phyloP scores from a whole-genome alignment of 2,329 filamentous ascomycete species.

The Chaetomiaceae sp. region DNA sequence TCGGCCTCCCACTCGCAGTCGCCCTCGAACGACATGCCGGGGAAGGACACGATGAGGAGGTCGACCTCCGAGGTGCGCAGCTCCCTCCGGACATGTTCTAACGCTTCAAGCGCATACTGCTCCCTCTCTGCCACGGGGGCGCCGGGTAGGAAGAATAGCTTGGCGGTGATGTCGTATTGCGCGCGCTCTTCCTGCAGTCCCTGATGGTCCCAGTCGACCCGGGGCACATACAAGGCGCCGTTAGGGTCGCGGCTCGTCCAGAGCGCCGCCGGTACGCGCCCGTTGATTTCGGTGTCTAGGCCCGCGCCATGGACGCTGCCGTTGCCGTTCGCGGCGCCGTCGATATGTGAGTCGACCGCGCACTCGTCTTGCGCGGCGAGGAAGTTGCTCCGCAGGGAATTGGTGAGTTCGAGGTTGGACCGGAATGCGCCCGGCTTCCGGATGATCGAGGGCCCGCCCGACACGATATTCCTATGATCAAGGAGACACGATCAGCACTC shows the following conservation, averaged over 20 bases:
- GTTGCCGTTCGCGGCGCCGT: constrained; percentile 24
- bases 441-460: constrained; percentile 74
- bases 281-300: constrained; percentile 23
- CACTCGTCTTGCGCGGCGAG: constrained; percentile 63
- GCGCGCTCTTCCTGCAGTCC: constrained; percentile 73
- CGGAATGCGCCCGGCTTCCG: constrained; percentile 70
- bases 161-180: constrained; percentile 91
- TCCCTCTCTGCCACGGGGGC: constrained; percentile 59
- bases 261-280: constrained; percentile 31
- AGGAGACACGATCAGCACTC: constrained; percentile 24
- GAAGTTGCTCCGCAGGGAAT: constrained; percentile 81
- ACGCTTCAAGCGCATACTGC: constrained; percentile 68
- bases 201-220: constrained; percentile 62
- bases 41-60: constrained; percentile 87
- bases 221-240: constrained; percentile 66
- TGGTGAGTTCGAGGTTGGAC: constrained; percentile 89
- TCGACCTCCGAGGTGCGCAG: constrained; percentile 71
- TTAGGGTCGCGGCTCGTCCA: constrained; percentile 64
- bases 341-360: constrained; percentile 27
- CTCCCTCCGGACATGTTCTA: constrained; percentile 74
- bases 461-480: constrained; percentile 67
- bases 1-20: constrained; percentile 77
- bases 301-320: constrained; percentile 31
- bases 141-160: constrained; percentile 83
- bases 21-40: constrained; percentile 87